Evolutionary conservation across 2,329 filamentous ascomycete species (phyloP).

Genomic region (Volutella citrinella): DNA sequence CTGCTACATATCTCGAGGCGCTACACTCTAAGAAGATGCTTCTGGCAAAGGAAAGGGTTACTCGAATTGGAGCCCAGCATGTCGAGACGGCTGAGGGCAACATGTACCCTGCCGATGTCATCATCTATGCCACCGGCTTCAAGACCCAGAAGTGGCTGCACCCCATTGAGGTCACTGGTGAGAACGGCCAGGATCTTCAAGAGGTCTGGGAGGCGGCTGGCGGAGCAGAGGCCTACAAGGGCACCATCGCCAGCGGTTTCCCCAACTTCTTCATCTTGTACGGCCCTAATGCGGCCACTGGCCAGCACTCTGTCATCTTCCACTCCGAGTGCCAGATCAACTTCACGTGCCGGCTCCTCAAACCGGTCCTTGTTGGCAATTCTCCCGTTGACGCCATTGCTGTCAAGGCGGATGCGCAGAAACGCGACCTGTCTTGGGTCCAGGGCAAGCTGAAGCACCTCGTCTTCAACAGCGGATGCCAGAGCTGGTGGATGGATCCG

Average conservation of each 20-base stretch:
- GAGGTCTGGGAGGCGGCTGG: constrained; percentile 4
- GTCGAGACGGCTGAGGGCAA: neutral
- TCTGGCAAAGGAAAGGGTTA: constrained; percentile 2
- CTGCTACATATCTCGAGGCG: constrained; percentile 3
- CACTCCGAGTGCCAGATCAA: constrained; percentile 9
- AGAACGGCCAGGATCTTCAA: constrained; percentile 3
- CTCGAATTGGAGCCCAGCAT: neutral
- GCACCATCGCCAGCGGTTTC: constrained; percentile 3
- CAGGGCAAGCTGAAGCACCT: neutral
- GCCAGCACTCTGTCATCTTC: constrained; percentile 9
- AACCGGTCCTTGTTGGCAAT: neutral
- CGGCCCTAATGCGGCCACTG: constrained; percentile 4
- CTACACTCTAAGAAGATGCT: constrained; percentile 6
- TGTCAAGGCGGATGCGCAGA: constrained; percentile 6
- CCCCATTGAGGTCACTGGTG: constrained; percentile 2
- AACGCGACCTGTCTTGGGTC: constrained; percentile 4
- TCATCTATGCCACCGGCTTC: constrained; percentile 5
- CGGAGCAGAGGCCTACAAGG: constrained; percentile 7
- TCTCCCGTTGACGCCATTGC: constrained; percentile 2
- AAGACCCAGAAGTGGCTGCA: constrained; percentile 7
- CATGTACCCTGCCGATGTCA: constrained; percentile 1
- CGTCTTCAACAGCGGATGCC: constrained; percentile 8
- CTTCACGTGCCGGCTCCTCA: constrained; percentile 4
- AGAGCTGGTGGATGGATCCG: constrained; percentile 7
- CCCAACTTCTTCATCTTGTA: constrained; percentile 8